Percentiles rank a stretch among this genome's conserved stretches.
phyloP scores from a whole-genome alignment of 441 rosid species.

The Jatropha multifida region DNA sequence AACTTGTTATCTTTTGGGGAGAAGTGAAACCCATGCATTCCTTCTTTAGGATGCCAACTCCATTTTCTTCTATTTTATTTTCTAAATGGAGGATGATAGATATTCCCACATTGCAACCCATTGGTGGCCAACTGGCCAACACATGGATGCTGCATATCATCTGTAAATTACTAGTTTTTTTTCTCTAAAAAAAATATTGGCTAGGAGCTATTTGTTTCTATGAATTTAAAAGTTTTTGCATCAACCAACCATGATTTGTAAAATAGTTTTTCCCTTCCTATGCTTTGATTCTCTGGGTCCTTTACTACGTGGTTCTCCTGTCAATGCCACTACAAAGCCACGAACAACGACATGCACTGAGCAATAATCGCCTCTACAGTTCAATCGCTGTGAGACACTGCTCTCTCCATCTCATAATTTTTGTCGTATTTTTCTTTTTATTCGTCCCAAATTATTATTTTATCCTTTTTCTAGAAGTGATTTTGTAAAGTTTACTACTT shows the following conservation, averaged over 20 bases:
- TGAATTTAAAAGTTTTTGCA: no score
- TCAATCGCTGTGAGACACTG: no score
- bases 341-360: background rate
- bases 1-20: conserved; percentile 35
- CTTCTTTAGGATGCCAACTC: conserved; percentile 24
- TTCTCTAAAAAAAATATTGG: no score
- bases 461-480: no score
- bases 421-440: no score
- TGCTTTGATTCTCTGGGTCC: conserved; percentile 25
- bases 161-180: no score
- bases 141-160: conserved; percentile 12
- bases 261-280: background rate
- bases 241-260: background rate
- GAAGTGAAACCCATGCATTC: conserved; percentile 27
- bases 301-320: conserved; percentile 8
- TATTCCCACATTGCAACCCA: conserved; percentile 26
- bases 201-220: no score
- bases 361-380: background rate
- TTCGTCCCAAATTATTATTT: no score
- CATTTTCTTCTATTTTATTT: background rate
- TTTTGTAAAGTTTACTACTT: no score
- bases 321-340: conserved; percentile 7
- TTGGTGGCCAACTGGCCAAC: conserved; percentile 32
- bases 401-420: no score
- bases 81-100: conserved; percentile 10